Conservation (phyloP, 1,284 basidiomycete genomes). For the Cerioporus squamosus region DNA sequence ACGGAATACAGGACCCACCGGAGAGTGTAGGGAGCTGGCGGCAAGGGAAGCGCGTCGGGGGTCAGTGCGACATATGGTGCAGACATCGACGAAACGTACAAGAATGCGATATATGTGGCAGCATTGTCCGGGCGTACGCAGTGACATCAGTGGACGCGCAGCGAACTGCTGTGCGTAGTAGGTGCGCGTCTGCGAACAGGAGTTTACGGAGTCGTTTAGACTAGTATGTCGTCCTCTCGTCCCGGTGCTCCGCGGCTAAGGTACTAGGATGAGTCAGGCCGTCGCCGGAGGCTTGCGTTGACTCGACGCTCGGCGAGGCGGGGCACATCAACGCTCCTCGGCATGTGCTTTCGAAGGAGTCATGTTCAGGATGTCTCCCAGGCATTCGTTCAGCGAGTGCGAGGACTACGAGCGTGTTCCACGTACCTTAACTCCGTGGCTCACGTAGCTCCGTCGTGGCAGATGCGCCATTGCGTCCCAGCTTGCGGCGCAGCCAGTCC, state of each 20-base stretch:
- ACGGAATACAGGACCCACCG: constrained; percentile 20
- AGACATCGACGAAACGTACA: constrained; percentile 15
- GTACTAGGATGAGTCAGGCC: constrained; percentile 20
- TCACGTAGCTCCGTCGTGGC: constrained; percentile 4
- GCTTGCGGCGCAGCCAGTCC: not conserved
- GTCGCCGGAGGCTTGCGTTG: constrained; percentile 16
- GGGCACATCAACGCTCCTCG: constrained; percentile 17
- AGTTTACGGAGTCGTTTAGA: constrained; percentile 15
- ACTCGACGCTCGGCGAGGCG: constrained; percentile 20
- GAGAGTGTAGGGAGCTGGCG: constrained; percentile 1
- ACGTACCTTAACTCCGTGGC: constrained; percentile 17
- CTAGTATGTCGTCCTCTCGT: constrained; percentile 22
- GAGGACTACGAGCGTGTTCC: constrained; percentile 1
- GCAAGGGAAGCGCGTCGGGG: constrained; percentile 16
- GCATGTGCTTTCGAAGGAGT: constrained; percentile 24
- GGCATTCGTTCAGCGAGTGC: constrained; percentile 10
- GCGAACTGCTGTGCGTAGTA: constrained; percentile 19
- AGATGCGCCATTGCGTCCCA: not conserved
- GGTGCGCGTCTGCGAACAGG: constrained; percentile 4
- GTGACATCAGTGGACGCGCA: constrained; percentile 22
- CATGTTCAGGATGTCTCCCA: constrained; percentile 18
- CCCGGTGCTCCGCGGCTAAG: constrained; percentile 7
- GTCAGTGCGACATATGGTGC: constrained; percentile 10
- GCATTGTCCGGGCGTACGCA: constrained; percentile 13
- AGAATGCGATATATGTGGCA: constrained; percentile 15